These are phyloP conservation scores for Dipodascopsis uninucleata DNA, from an alignment of 805 yeast species.

Conservation along the genomic window DNA sequence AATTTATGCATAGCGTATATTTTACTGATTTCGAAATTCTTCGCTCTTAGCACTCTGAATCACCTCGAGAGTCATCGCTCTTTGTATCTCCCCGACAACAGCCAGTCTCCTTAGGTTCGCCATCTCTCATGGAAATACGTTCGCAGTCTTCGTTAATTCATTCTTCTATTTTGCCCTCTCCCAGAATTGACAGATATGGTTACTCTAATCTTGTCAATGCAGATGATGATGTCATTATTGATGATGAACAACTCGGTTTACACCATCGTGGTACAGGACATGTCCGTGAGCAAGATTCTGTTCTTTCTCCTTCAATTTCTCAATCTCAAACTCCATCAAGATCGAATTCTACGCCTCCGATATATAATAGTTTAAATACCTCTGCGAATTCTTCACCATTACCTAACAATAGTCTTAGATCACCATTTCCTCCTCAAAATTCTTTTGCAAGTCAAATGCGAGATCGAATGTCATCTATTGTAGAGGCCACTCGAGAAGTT, in stretches of 20 bases:
- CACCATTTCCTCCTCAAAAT: constrained; percentile 10
- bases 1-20: neutral
- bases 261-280: too few relatives aligned
- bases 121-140: constrained; percentile 13
- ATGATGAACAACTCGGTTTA: too few relatives aligned
- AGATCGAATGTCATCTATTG: constrained; percentile 21
- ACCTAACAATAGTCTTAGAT: too few relatives aligned
- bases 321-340: constrained; percentile 1
- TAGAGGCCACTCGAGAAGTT: constrained; percentile 37
- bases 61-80: constrained; percentile 18
- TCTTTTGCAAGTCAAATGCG: constrained; percentile 7
- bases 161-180: neutral
- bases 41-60: constrained; percentile 14
- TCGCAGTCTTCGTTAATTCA: constrained; percentile 2
- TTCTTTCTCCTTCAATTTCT: constrained; percentile 18
- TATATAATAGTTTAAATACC: constrained; percentile 7
- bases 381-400: neutral
- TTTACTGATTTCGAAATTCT: neutral
- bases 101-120: constrained; percentile 11
- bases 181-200: too few relatives aligned
- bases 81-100: constrained; percentile 13
- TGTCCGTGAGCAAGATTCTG: too few relatives aligned
- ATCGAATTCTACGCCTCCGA: constrained; percentile 15
- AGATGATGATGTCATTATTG: too few relatives aligned
- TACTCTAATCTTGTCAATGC: too few relatives aligned